phyloP scores from a whole-genome alignment of 495 filamentous ascomycete species.

The Penicillium subrubescens region DNA sequence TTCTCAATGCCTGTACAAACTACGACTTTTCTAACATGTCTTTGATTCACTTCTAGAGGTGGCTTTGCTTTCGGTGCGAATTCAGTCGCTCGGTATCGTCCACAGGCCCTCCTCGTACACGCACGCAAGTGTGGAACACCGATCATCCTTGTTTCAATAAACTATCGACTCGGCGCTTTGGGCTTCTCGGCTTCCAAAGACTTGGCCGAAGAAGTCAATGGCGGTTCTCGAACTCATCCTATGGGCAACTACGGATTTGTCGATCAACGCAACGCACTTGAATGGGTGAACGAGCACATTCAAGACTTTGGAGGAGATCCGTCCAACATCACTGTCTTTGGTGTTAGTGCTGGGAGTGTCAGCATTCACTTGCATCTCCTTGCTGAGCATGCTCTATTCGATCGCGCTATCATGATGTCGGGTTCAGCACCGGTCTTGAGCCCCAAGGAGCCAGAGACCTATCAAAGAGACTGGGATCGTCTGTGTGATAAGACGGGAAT shows the following conservation, averaged over 20 bases:
- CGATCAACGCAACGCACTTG: constrained; percentile 13
- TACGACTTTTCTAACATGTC: neutral
- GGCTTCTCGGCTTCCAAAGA: constrained; percentile 9
- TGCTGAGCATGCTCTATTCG: constrained; percentile 9
- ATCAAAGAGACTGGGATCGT: constrained; percentile 6
- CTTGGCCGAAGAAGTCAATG: constrained; percentile 1
- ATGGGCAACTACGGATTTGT: constrained; percentile 8
- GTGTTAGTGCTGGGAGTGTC: constrained; percentile 10
- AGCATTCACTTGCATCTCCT: constrained; percentile 12
- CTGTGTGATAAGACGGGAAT: constrained; percentile 5
- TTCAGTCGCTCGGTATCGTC: constrained; percentile 11
- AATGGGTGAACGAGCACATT: constrained; percentile 15
- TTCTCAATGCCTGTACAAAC: neutral
- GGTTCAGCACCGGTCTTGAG: constrained; percentile 3
- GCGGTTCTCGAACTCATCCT: neutral
- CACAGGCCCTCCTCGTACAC: constrained; percentile 1
- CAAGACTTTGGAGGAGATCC: constrained; percentile 11
- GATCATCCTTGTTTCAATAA: constrained; percentile 8
- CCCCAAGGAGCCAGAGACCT: neutral
- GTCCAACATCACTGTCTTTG: constrained; percentile 9
- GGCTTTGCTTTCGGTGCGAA: constrained; percentile 13
- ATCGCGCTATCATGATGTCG: constrained; percentile 15
- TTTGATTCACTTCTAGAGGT: neutral
- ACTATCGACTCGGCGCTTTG: constrained; percentile 9
- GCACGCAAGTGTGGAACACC: constrained; percentile 6